phyloP scores from a whole-genome alignment of 2,329 filamentous ascomycete species.

The Claviceps digitariae region DNA sequence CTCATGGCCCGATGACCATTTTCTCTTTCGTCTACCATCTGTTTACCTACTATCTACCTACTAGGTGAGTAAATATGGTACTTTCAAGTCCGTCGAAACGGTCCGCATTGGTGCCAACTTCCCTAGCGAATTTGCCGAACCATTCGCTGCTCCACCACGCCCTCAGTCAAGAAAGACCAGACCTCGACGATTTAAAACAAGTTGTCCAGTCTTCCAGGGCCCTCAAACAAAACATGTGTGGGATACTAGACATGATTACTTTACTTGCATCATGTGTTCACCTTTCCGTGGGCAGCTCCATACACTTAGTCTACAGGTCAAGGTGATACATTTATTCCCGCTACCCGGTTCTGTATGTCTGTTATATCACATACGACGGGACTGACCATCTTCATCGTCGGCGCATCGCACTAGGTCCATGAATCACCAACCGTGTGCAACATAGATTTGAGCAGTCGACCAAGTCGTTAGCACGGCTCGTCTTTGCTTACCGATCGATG shows the following conservation, averaged over 20 bases:
- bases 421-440: not conserved
- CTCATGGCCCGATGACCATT: not conserved
- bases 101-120: not conserved
- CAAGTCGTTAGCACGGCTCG: not conserved
- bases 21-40: no score
- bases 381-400: not conserved
- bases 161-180: not conserved
- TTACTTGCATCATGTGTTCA: not conserved
- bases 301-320: not conserved
- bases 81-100: not conserved
- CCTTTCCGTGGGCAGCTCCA: not conserved
- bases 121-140: not conserved
- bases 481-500: not conserved
- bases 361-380: not conserved
- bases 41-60: not conserved
- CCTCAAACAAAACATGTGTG: not conserved
- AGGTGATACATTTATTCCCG: not conserved
- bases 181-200: not conserved
- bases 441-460: not conserved
- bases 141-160: not conserved
- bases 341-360: not conserved
- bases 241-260: not conserved
- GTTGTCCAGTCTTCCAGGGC: not conserved
- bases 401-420: not conserved
- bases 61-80: not conserved